Conservation (phyloP, 192 early-diverging fungal species). For the Coemansia sp. region DNA sequence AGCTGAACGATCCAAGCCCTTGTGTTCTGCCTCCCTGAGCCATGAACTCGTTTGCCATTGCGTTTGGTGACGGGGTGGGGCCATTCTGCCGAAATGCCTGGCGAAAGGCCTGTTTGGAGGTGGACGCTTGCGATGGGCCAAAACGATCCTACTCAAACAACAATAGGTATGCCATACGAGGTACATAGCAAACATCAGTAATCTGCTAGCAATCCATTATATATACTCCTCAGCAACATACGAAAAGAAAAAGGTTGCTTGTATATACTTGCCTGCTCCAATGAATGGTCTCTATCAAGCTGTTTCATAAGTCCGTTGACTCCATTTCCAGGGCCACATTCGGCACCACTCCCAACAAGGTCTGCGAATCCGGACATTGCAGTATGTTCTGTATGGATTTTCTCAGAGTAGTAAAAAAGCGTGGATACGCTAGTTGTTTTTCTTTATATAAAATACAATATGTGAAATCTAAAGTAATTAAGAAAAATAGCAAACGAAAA, state of each 20-base stretch:
- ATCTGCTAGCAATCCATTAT: not conserved
- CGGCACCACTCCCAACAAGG: slow-evolving; percentile 64
- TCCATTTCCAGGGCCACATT: slow-evolving; percentile 77
- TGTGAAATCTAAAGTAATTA: not conserved
- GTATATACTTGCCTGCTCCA: slow-evolving; percentile 70
- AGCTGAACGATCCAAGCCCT: slow-evolving; percentile 59
- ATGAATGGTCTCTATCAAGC: slow-evolving; percentile 71
- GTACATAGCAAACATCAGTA: not conserved
- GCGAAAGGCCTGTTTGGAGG: slow-evolving; percentile 44
- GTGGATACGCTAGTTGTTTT: not conserved
- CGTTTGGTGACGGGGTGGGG: slow-evolving; percentile 20
- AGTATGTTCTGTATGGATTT: not conserved
- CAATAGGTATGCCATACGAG: not conserved
- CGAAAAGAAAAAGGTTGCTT: not conserved
- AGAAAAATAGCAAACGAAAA: not conserved
- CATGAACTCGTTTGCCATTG: slow-evolving; percentile 25
- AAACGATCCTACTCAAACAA: slow-evolving; percentile 37
- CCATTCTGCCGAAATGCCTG: slow-evolving; percentile 40
- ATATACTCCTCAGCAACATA: not conserved
- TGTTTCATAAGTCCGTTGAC: slow-evolving; percentile 78
- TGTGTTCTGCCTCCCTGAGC: slow-evolving; percentile 20
- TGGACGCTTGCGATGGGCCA: slow-evolving; percentile 38
- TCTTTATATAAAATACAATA: slow-evolving; percentile 3
- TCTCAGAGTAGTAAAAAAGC: not conserved
- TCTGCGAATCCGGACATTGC: slow-evolving; percentile 60